Conservation (phyloP, 495 filamentous ascomycete genomes). For the Coniosporium apollinis region DNA sequence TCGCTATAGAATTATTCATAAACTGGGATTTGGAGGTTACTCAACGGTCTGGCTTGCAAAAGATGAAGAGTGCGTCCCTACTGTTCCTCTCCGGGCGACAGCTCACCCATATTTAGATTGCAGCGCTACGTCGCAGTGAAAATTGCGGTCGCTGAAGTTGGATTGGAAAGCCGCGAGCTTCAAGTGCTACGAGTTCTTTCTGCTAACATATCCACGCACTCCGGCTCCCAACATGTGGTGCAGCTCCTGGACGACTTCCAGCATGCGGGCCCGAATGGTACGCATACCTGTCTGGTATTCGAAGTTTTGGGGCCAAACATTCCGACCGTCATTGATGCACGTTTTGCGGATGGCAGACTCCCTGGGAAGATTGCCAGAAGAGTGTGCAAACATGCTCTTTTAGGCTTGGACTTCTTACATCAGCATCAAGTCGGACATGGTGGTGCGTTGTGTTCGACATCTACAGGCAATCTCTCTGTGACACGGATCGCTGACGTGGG, state of each 20-base stretch:
- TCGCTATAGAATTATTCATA: slow-evolving; percentile 26
- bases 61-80: slow-evolving; percentile 8
- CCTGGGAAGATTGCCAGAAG: slow-evolving; percentile 22
- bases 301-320: slow-evolving; percentile 18
- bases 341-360: slow-evolving; percentile 1
- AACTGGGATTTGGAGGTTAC: slow-evolving; percentile 28
- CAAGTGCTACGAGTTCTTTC: background rate
- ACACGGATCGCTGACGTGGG: background rate
- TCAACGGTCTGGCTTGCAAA: slow-evolving; percentile 30
- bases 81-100: background rate
- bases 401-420: background rate
- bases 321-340: background rate
- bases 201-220: background rate
- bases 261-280: slow-evolving; percentile 11
- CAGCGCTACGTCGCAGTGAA: background rate
- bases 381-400: slow-evolving; percentile 24
- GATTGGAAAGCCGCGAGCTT: background rate
- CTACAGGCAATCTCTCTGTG: slow-evolving; percentile 8
- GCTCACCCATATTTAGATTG: background rate
- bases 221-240: slow-evolving; percentile 12
- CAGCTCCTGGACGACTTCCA: slow-evolving; percentile 21
- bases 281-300: slow-evolving; percentile 22
- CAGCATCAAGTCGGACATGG: background rate
- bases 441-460: slow-evolving; percentile 6
- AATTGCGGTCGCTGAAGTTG: background rate